These are phyloP conservation scores for Haematococcus lacustris DNA, from an alignment of 139 green algal genomes.

Conservation along the genomic window DNA sequence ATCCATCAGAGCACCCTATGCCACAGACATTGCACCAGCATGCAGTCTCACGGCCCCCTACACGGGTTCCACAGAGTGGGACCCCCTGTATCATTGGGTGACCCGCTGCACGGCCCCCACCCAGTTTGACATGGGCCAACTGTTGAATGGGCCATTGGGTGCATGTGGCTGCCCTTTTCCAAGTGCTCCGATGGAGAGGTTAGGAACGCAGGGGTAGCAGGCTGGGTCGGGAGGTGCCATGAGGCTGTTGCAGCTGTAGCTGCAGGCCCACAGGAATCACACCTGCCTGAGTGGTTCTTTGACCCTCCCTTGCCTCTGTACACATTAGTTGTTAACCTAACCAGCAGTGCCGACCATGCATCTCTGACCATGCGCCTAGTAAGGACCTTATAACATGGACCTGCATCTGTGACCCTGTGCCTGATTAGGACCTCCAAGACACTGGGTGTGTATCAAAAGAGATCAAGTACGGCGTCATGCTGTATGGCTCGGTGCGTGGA, in stretches of 20 bases:
- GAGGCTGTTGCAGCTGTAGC: neutral
- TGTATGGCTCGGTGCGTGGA: slow-evolving; percentile 59
- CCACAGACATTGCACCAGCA: no score
- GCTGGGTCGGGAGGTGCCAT: no score
- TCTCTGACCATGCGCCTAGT: neutral
- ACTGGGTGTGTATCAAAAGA: slow-evolving; percentile 49
- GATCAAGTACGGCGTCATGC: slow-evolving; percentile 76
- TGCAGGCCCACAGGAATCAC: neutral
- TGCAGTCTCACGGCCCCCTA: no score
- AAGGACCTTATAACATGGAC: neutral
- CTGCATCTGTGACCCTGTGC: neutral
- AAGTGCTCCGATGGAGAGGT: no score
- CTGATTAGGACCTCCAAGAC: slow-evolving; percentile 57
- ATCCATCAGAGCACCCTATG: neutral
- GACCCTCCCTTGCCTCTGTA: neutral
- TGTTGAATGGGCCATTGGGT: no score
- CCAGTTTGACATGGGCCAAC: no score
- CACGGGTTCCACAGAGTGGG: no score
- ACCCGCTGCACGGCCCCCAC: no score
- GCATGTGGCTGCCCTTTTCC: no score
- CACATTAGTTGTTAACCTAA: neutral
- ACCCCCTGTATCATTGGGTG: no score
- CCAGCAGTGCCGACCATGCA: neutral
- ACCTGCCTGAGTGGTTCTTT: neutral
- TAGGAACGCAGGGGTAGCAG: no score